Evolutionary conservation across 495 filamentous ascomycete species (phyloP), one percentile per base, ranked within the genome.

Genomic region (Penicillium longicatenatum): DNA sequence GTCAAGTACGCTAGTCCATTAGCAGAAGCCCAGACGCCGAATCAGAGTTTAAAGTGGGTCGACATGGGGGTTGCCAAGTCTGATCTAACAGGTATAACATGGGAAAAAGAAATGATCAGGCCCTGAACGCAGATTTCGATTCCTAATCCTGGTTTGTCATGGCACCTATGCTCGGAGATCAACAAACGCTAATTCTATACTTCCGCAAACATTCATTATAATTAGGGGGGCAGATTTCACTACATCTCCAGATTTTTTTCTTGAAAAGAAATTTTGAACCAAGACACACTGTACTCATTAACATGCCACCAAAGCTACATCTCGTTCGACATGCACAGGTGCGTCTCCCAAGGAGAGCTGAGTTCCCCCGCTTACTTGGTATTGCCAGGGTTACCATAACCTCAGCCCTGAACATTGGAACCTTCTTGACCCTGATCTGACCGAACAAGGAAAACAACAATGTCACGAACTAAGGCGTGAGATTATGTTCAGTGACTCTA

Each of bases 311-410:
- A 0, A 68, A 57, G 17, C 50, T 77, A 17, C 74, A 77, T 56
- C 65, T 64, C 43, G 63, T 77, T 37, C 69, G 75, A n/a, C 75
- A 77, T 54, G 74, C 71, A 41, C 65, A 76, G 57, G 73, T 73
- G 29, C 20, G 39, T 30, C 22, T 47, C 9, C 19, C 22, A 26
- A 14, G 1, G 1, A 5, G 43, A 21, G 11, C 20, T 22, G 4
- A 22, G 8, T 22, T 45, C 19, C 20, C 3, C 10, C 20, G 20
- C 49, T 54, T 7, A 60, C 50, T 19, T 43, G 5, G 19, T 17
- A 57, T 81, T n/a, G 17, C 20, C 17, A 92, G 75, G 90, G 89
- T 65, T 79, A 79, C 60, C 90, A 94, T 76, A 93, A 95, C 72
- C 81, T 92, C 63, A 74, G 63, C 41, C 50, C 58, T 12, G 79